Evolutionary conservation across 345 rosid species (phyloP), one percentile per base, ranked within the genome.

Genomic region (Gossypium bickii): DNA sequence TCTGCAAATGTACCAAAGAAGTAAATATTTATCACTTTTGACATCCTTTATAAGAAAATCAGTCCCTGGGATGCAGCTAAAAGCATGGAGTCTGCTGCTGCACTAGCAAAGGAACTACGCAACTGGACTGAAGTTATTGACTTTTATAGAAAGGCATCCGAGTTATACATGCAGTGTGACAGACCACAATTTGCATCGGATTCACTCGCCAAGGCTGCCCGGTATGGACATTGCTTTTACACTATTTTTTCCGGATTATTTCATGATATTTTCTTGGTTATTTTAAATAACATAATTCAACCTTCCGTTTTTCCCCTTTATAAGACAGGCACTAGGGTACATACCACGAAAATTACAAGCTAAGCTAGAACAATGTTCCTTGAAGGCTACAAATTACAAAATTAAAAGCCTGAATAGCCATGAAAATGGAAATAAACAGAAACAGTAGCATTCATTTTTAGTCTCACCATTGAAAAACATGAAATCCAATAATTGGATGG

Each of bases 31-130:
- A 70, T 73, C 47, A 67, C 2, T 74, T 66, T 62, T 75, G 74
- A 7, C 38, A 65, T 81, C 86, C 92, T 90, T 90, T 27, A 89
- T 58, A 53, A 55, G 61, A 2, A 68, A 73, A 58, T 75, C 60
- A 94, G 97, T 65, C 97, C 97, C 12, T 94, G 97, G 97, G 97
- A 94, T 89, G 97, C 98, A 78, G 97, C 97, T 76, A 94, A 91
- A 71, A 95, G 88, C 78, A 91, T 94, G 97, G 97, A 94, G 75
- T 83, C 93, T 78, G 95, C 95, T 49, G 98, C 87, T 74, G 85
- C 86, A 65, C 66, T 92, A 65, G 95, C 98, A 18, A 93, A 92
- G 87, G 93, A 94, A 67, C 80, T 92, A 74, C 77, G 86, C 62
- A 90, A 86, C 22, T 94, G 98, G 97, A 80, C 76, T 52, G 93